Evolutionary conservation across 768 basidiomycete genomes (phyloP).

Genomic region (Boletus subparvulus): DNA sequence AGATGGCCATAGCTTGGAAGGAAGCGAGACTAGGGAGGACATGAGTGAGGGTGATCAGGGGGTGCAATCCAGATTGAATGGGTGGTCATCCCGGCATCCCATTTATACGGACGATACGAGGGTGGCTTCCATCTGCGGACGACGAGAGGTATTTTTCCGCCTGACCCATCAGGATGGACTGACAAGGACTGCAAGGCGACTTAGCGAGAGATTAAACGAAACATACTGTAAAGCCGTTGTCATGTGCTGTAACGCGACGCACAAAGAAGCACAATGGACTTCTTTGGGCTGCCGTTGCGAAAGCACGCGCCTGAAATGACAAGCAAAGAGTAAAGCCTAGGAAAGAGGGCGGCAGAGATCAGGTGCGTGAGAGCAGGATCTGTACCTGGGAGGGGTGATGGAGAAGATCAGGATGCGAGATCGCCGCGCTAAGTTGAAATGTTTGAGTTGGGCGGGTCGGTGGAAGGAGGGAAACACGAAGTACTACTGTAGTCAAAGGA

Average conservation of each 20-base stretch:
- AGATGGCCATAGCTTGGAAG: conserved; percentile 7
- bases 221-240: conserved; percentile 28
- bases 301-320: conserved; percentile 1
- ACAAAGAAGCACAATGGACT: conserved; percentile 29
- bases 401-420: conserved; percentile 31
- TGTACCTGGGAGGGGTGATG: conserved; percentile 7
- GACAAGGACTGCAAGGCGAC: conserved; percentile 18
- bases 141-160: conserved; percentile 18
- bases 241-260: conserved; percentile 23
- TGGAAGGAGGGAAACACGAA: not conserved
- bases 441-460: conserved; percentile 14
- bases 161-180: conserved; percentile 16
- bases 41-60: conserved; percentile 15
- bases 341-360: conserved; percentile 12
- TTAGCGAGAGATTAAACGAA: conserved; percentile 29
- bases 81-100: conserved; percentile 5
- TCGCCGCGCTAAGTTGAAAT: conserved; percentile 27
- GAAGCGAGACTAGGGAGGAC: conserved; percentile 12
- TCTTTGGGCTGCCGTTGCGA: conserved; percentile 11
- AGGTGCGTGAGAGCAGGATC: conserved; percentile 12
- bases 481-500: not conserved
- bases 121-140: conserved; percentile 25
- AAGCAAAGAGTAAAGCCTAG: conserved; percentile 17
- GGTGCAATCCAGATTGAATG: not conserved
- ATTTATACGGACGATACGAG: conserved; percentile 29